phyloP scores from a whole-genome alignment of 257 asterid species.

The Plantago elongata region DNA sequence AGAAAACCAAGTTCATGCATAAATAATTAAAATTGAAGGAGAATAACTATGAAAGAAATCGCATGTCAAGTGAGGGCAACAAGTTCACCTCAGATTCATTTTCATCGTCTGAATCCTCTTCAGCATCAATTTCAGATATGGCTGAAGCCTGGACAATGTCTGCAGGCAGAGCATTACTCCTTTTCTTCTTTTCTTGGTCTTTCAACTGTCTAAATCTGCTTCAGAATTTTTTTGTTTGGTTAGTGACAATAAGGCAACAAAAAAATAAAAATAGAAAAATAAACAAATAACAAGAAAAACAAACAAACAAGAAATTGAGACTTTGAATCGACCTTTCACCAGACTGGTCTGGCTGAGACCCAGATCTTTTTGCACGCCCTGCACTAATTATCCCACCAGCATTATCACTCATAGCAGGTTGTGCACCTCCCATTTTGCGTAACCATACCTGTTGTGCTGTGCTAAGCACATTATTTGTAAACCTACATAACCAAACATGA shows the following conservation, averaged over 20 bases:
- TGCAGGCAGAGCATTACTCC: slow-evolving; percentile 43
- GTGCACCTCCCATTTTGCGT: slow-evolving; percentile 94
- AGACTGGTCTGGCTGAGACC: slow-evolving; percentile 44
- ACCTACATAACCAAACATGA: slow-evolving; percentile 42
- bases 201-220: slow-evolving; percentile 81
- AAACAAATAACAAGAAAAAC: neutral
- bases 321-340: slow-evolving; percentile 74
- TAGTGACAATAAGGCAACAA: slow-evolving; percentile 16
- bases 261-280: too few species aligned
- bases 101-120: slow-evolving; percentile 46
- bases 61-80: slow-evolving; percentile 9
- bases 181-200: slow-evolving; percentile 67
- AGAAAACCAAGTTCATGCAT: neutral
- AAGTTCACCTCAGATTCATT: slow-evolving; percentile 54
- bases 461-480: slow-evolving; percentile 89
- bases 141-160: slow-evolving; percentile 42
- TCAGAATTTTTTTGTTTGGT: slow-evolving; percentile 23
- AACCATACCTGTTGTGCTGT: slow-evolving; percentile 98
- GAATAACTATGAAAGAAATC: neutral
- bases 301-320: slow-evolving; percentile 5
- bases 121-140: slow-evolving; percentile 52
- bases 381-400: slow-evolving; percentile 95
- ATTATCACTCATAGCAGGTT: slow-evolving; percentile 75
- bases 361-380: slow-evolving; percentile 87
- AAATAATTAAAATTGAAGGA: neutral